Percentiles rank a stretch among this genome's conserved stretches.
Evolutionary conservation across 495 filamentous ascomycete species (phyloP).

Genomic region (Neohortaea acidophila): DNA sequence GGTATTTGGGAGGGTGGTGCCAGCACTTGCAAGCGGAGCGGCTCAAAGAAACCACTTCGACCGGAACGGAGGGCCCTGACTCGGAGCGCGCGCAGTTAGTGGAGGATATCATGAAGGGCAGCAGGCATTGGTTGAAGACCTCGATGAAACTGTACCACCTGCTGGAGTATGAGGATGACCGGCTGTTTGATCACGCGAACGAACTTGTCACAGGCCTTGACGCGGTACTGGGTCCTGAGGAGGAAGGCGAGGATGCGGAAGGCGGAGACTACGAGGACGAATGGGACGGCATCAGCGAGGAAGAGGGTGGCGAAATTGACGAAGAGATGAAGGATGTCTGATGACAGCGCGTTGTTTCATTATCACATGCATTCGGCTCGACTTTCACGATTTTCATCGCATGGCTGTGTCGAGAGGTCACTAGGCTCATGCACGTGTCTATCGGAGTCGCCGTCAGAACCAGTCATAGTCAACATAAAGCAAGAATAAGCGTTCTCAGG

Average conservation of each 20-base stretch:
- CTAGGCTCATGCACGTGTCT: no score
- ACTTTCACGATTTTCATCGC: no score
- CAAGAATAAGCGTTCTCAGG: no score
- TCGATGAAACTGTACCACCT: slow-evolving; percentile 43
- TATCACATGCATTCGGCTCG: no score
- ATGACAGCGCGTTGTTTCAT: no score
- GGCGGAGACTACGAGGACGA: slow-evolving; percentile 32
- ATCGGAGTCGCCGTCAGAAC: no score
- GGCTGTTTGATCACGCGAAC: slow-evolving; percentile 47
- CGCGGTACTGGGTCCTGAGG: slow-evolving; percentile 38
- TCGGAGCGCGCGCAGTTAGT: slow-evolving; percentile 24
- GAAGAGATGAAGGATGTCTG: slow-evolving; percentile 20
- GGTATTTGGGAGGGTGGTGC: slow-evolving; percentile 94
- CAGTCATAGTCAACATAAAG: no score
- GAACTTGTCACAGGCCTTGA: slow-evolving; percentile 44
- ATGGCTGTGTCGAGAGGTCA: no score
- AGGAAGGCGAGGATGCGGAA: slow-evolving; percentile 35
- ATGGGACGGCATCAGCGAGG: slow-evolving; percentile 33
- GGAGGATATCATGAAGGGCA: slow-evolving; percentile 37
- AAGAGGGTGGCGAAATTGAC: slow-evolving; percentile 27
- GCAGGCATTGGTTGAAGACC: slow-evolving; percentile 45
- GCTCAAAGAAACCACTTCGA: slow-evolving; percentile 19
- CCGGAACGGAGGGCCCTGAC: slow-evolving; percentile 15
- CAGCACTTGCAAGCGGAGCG: slow-evolving; percentile 64
- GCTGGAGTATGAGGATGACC: slow-evolving; percentile 58